Evolutionary conservation across 2,329 filamentous ascomycete genomes (phyloP).

Genomic region (Grosmannia huntii): DNA sequence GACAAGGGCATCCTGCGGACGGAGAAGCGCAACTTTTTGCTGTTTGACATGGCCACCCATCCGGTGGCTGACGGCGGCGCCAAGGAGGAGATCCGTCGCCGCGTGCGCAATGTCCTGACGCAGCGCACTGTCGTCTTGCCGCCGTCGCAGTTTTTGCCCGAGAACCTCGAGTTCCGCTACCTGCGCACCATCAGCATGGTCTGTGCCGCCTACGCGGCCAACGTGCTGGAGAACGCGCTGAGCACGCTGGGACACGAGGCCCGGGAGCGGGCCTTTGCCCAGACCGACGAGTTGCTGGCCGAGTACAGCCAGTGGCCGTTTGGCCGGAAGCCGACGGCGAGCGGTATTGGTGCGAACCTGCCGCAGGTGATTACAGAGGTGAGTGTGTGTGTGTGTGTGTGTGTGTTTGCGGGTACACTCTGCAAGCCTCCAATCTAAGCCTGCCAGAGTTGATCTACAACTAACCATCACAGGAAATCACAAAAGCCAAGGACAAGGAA

Average conservation of each 20-base stretch:
- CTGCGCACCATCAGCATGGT: conserved; percentile 90
- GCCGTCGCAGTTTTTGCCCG: conserved; percentile 76
- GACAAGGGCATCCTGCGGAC: conserved; percentile 98
- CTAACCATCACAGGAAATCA: conserved; percentile 48
- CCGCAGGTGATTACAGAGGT: conserved; percentile 73
- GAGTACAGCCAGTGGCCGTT: conserved; percentile 99
- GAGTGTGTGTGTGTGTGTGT: conserved; percentile 12
- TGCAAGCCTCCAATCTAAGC: too few species aligned
- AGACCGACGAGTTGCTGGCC: conserved; percentile 89
- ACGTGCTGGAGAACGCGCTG: conserved; percentile 95
- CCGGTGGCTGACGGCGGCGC: conserved; percentile 91
- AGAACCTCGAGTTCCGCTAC: conserved; percentile 89
- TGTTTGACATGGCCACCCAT: conserved; percentile 99
- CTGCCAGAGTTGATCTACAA: too few species aligned
- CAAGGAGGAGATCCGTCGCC: conserved; percentile 91
- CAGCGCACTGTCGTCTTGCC: conserved; percentile 88
- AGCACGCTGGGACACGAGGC: conserved; percentile 89
- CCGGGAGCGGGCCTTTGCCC: conserved; percentile 84
- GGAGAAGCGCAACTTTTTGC: conserved; percentile 97
- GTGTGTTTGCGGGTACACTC: too few species aligned
- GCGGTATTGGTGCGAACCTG: conserved; percentile 85
- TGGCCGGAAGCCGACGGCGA: conserved; percentile 63
- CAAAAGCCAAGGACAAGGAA: conserved; percentile 80
- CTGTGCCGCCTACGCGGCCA: conserved; percentile 93
- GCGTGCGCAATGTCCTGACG: conserved; percentile 84